Evolutionary conservation across 352 stramenopile species (phyloP), one percentile per base, ranked within the genome.

Genomic region (Phytophthora agathidicida): DNA sequence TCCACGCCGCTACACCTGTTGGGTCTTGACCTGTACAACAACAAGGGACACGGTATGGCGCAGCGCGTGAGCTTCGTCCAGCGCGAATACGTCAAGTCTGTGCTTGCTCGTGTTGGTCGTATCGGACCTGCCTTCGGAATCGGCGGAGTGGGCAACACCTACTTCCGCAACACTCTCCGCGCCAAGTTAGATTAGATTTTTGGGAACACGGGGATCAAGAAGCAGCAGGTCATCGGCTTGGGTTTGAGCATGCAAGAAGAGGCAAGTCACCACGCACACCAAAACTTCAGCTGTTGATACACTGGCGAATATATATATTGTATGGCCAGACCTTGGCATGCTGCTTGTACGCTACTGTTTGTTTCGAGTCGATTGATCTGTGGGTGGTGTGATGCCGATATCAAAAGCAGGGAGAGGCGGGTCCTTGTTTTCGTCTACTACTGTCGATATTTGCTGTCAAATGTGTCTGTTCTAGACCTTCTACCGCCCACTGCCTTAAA

Each of bases 101-200:
- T 88, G 1, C 24, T 83, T 7, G 89, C 89, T 17, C 83, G 90
- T 30, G 89, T 97, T 28, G 84, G 70, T 1, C 88, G 90, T 33
- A 96, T 97, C 39, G 88, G 86, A 16, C 90, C 90, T 32, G 90
- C 90, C 5, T 97, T 96, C 54, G 90, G 90, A 14, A 86, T 97
- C 47, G 90, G 90, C 3, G 89, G 90, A 23, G 81, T 97, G 31
- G 87, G 89, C 49, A 97, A 97, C 73, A 77, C 54, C 17, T 84
- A 78, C 69, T 88, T 79, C 53, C 77, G 82, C 30, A 70, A 86
- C 30, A 47, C 52, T 2, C 60, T 91, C 24, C 77, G 77, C 13
- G 59, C 52, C 11, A 66, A 69, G 14, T 47, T 89, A 22, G 61
- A 70, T 11, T 84, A 65, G 68, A 69, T 8, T 36, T 24, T 48